A percentile compares a stretch with the other conserved stretches of the same genome.
Evolutionary conservation across 306 rosid genomes (phyloP).

Genomic region (Casuarina equisetifolia): DNA sequence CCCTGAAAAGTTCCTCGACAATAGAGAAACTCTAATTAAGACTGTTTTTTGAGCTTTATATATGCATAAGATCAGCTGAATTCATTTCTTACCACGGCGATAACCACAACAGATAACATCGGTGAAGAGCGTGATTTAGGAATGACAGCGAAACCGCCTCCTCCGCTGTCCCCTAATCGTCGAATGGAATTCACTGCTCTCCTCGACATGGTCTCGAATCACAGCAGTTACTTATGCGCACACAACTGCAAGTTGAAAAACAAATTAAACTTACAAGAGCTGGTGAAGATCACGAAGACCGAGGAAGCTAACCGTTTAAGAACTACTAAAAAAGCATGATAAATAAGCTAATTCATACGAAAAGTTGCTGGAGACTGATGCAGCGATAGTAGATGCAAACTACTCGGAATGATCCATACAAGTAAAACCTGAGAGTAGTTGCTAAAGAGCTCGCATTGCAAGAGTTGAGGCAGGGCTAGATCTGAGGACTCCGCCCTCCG

Average conservation of each 20-base stretch:
- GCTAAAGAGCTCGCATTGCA: conserved; percentile 20
- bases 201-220: conserved; percentile 45
- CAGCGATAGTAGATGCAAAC: background rate
- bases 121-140: conserved; percentile 55
- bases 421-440: conserved; percentile 24
- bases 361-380: background rate
- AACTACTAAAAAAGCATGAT: background rate
- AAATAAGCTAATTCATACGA: background rate
- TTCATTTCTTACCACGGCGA: conserved; percentile 36
- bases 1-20: conserved; percentile 37
- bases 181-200: conserved; percentile 54
- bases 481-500: conserved; percentile 27
- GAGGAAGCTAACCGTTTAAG: background rate
- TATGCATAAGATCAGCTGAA: background rate
- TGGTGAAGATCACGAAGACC: background rate
- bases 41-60: conserved; percentile 5
- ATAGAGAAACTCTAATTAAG: conserved; percentile 8
- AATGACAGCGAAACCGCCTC: conserved; percentile 40
- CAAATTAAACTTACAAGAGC: background rate
- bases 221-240: background rate
- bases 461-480: conserved; percentile 15
- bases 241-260: background rate
- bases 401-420: conserved; percentile 22
- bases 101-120: conserved; percentile 42
- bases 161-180: conserved; percentile 54